These are phyloP conservation scores for Phlebiopsis flavidoalba DNA, from an alignment of 768 basidiomycete species.

Conservation along the genomic window DNA sequence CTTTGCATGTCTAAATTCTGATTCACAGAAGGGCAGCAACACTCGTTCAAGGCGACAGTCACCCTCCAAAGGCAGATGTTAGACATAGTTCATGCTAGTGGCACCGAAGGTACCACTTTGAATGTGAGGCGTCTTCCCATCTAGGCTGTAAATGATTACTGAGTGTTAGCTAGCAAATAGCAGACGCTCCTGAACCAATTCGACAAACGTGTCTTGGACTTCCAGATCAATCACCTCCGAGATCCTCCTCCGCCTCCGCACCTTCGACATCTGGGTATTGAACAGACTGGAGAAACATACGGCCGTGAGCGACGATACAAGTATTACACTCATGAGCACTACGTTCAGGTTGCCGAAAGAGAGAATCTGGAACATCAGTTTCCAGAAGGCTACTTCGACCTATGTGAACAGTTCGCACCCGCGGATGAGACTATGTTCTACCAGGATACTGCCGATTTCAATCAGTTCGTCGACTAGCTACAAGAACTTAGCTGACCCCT, in stretches of 20 bases:
- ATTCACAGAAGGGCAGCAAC: no score
- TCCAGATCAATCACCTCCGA: conserved; percentile 68
- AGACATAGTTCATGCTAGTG: conserved; percentile 66
- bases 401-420: conserved; percentile 50
- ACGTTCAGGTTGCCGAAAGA: conserved; percentile 52
- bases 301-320: conserved; percentile 85
- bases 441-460: conserved; percentile 34
- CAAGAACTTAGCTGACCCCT: conserved; percentile 10
- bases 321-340: conserved; percentile 73
- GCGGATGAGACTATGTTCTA: conserved; percentile 53
- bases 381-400: conserved; percentile 40
- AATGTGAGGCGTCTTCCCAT: conserved; percentile 39
- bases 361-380: conserved; percentile 60
- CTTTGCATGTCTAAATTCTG: no score
- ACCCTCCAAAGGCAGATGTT: conserved; percentile 78
- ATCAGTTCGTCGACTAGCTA: conserved; percentile 46
- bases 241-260: conserved; percentile 62
- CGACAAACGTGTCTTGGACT: conserved; percentile 78
- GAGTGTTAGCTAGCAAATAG: conserved; percentile 49
- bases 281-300: conserved; percentile 71
- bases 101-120: conserved; percentile 64
- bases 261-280: conserved; percentile 65
- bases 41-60: conserved; percentile 47
- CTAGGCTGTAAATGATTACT: not conserved
- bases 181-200: conserved; percentile 58